Evolutionary conservation across 192 early-diverging fungal genomes (phyloP).

Genomic region (Geranomyces variabilis): DNA sequence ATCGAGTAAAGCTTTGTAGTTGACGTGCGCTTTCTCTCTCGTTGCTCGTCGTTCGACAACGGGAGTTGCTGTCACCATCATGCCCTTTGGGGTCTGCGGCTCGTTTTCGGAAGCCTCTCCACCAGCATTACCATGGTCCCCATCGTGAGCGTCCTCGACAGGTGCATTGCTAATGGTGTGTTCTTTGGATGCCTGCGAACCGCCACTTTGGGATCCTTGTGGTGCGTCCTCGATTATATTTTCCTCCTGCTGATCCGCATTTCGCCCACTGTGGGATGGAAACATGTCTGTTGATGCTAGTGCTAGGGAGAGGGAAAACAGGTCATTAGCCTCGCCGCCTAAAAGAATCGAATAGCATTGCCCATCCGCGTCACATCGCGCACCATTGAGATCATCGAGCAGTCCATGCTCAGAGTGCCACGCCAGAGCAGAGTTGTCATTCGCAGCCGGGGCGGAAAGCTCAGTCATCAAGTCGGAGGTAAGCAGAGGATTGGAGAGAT

Average conservation of each 20-base stretch:
- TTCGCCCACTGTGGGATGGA: not conserved
- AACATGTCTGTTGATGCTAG: constrained; percentile 1
- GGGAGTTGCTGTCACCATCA: not conserved
- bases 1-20: constrained; percentile 37
- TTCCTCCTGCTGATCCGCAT: not conserved
- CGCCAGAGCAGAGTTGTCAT: not conserved
- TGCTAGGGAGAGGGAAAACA: no score
- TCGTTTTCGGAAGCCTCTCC: not conserved
- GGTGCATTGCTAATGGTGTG: not conserved
- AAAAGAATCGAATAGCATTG: not conserved
- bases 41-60: constrained; percentile 9
- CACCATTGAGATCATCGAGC: constrained; percentile 7
- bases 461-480: not conserved
- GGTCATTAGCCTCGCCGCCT: not conserved
- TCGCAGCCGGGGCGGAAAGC: not conserved
- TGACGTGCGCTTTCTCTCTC: constrained; percentile 20
- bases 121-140: not conserved
- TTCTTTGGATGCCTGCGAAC: not conserved
- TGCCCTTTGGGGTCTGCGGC: not conserved
- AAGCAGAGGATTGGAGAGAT: not conserved
- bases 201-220: not conserved
- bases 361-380: not conserved
- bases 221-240: not conserved
- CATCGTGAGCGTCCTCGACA: not conserved
- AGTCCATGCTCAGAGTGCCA: constrained; percentile 10